Conservation (phyloP, 495 filamentous ascomycete species). For the Aspergillus asperescens region DNA sequence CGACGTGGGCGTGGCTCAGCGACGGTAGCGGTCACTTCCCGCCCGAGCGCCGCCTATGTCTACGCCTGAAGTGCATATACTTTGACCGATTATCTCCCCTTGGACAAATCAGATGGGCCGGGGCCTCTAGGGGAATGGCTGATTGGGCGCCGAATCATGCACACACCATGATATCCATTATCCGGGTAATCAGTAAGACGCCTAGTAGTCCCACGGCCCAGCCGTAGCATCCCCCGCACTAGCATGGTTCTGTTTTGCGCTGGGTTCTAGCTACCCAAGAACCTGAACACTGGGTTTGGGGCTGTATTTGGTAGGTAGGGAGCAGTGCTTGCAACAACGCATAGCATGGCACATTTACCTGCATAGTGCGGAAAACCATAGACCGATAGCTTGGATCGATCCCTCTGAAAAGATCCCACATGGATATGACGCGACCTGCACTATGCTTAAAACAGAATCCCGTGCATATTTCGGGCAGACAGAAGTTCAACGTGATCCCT, state of each 20-base stretch:
- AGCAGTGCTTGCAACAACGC: background rate
- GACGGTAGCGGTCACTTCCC: background rate
- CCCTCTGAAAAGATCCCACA: background rate
- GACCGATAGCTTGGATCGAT: background rate
- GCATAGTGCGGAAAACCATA: background rate
- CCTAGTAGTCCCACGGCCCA: background rate
- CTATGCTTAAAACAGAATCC: conserved; percentile 2
- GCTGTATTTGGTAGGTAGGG: background rate
- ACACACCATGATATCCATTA: conserved; percentile 3
- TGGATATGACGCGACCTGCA: background rate
- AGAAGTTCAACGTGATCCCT: background rate
- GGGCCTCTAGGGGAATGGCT: conserved; percentile 3
- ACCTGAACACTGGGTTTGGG: background rate
- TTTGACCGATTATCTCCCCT: conserved; percentile 1
- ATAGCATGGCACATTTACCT: background rate
- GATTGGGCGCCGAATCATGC: conserved; percentile 4
- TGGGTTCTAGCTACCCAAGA: background rate
- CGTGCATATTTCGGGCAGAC: conserved; percentile 6
- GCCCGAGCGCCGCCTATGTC: background rate
- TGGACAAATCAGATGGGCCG: conserved; percentile 9
- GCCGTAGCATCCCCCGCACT: background rate
- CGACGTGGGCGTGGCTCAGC: conserved; percentile 1
- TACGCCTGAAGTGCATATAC: background rate
- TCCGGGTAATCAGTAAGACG: background rate
- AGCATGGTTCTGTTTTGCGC: background rate